These are phyloP conservation scores for Kipferlia bialata DNA, from an alignment of 78 protist genomes.

Conservation along the genomic window DNA sequence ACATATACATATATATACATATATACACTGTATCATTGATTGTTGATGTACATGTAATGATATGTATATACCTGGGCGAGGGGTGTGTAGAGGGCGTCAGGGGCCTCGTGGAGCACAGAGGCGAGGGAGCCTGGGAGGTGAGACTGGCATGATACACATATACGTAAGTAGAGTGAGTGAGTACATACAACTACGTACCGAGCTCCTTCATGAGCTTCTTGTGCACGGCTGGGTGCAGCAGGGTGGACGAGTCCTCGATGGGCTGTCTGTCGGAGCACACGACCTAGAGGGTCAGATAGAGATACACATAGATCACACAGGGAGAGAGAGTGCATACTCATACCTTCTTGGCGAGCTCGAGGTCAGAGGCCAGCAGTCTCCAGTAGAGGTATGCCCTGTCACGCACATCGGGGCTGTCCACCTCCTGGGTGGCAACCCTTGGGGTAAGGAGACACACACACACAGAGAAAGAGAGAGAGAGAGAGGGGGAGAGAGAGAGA, in stretches of 20 bases:
- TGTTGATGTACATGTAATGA: no score
- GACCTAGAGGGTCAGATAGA: constrained; percentile 2
- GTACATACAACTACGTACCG: no score
- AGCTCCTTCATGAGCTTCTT: neutral
- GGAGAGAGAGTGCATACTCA: no score
- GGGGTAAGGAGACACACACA: no score
- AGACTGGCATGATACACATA: no score
- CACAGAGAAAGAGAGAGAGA: no score
- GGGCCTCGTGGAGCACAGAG: neutral
- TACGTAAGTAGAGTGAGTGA: no score
- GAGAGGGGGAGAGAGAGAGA: neutral
- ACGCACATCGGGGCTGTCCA: constrained; percentile 94
- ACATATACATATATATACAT: no score
- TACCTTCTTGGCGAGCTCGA: constrained; percentile 88
- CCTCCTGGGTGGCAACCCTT: constrained; percentile 70
- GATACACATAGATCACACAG: no score
- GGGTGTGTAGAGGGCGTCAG: neutral
- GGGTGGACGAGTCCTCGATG: neutral
- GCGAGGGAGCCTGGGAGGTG: neutral
- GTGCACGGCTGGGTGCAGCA: neutral
- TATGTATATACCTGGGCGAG: no score
- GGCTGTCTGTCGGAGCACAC: constrained; percentile 10
- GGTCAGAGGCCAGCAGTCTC: constrained; percentile 82
- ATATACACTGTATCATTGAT: no score
- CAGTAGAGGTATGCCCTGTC: constrained; percentile 98